phyloP scores from a whole-genome alignment of 371 early-diverging fungal genomes.

The Mortierella sp. region DNA sequence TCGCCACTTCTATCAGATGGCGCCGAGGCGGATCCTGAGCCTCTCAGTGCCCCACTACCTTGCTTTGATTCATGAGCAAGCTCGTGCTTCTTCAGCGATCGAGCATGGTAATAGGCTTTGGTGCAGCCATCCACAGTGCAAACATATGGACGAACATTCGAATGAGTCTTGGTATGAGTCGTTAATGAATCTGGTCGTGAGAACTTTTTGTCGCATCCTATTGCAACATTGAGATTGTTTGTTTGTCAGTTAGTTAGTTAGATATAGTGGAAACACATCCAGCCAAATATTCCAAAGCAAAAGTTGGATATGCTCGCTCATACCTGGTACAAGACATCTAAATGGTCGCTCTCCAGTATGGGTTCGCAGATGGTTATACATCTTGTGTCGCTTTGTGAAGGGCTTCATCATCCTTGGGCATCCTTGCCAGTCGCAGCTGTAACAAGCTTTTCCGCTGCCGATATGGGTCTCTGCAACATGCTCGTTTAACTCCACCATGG shows the following conservation, averaged over 20 bases:
- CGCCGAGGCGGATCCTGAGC: constrained; percentile 30
- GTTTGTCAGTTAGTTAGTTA: constrained; percentile 14
- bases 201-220: constrained; percentile 85
- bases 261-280: neutral
- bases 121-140: constrained; percentile 74
- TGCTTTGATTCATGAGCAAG: constrained; percentile 63
- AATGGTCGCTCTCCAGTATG: constrained; percentile 90
- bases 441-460: constrained; percentile 79
- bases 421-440: constrained; percentile 86
- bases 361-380: constrained; percentile 90
- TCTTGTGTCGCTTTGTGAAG: constrained; percentile 91
- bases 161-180: constrained; percentile 91
- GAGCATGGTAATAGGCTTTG: constrained; percentile 86
- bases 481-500: constrained; percentile 67
- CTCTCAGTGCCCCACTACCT: constrained; percentile 22
- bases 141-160: constrained; percentile 75
- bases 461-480: constrained; percentile 76
- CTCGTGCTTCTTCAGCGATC: constrained; percentile 84
- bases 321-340: constrained; percentile 61
- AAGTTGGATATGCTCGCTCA: neutral
- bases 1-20: constrained; percentile 21
- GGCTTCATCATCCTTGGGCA: constrained; percentile 83
- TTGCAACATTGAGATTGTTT: constrained; percentile 31
- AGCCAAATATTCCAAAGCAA: neutral
- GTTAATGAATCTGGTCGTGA: constrained; percentile 90